Base-by-base conservation (phyloP, 345 rosid genomes). In the Rhizophora apiculata region DNA sequence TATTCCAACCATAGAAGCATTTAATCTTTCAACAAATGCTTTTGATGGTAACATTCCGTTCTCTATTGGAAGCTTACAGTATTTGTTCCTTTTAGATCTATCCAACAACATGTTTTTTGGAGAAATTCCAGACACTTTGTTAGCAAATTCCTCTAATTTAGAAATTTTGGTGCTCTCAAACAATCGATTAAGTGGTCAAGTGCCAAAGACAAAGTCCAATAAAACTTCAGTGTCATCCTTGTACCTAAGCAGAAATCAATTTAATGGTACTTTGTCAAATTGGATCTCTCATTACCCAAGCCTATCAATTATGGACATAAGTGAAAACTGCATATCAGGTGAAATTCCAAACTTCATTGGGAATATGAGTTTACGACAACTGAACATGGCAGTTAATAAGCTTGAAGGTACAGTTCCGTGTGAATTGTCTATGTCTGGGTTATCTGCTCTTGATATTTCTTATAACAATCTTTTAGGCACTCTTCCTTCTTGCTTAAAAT, bases 391-490 rank as follows among this genome's bases (percentile, higher is more conserved):
- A 10, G 3, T 2, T 10, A 39, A 39, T 9, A 3, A 13, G 2
- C 15, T 39, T 2, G 46, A 39, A 39, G 46, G 46, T 1, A 39
- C 3, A 10, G 9, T 39, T 39, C 3, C 46, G 13, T 39, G 46
- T 39, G 46, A 39, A 0, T 3, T 39, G 15, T 39, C 46, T 39
- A 39, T 3, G 3, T 43, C 60, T 5, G 0, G 0, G 4, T 31
- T 65, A 31, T 51, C 6, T 20, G 6, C 53, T 52, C 34, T 65
- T 13, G 60, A 52, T 26, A 65, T 65, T 29, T 65, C 60, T 3
- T 9, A 53, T n/a, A 65, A 52, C 60, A 53, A 65, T 27, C 29
- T 65, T 20, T 20, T 30, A 22, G 69, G 69, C 54, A 31, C 19
- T 1, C 4, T 65, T 6, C 48, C 60, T 34, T 30, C 69, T 30